Evolutionary conservation across 202 grass and related monocot genomes (phyloP), one percentile per base, ranked within the genome.

Genomic region (Musa balbisiana): DNA sequence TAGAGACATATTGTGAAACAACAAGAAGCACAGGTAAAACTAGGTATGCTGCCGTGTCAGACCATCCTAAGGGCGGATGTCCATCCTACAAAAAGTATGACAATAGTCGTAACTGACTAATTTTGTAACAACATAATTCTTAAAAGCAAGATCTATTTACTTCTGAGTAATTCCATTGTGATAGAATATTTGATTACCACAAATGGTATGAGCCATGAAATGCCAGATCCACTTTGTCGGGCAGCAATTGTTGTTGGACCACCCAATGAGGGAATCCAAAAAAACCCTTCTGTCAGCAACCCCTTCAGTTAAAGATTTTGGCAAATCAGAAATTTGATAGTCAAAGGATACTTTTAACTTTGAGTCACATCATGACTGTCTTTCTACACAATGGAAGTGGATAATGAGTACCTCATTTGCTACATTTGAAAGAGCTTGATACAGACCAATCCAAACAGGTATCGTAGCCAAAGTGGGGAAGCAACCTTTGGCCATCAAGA

Each of bases 131-230:
- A 22, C 52, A 62, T 69, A 50, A 73, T 15, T 29, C 9, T 73
- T 66, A 59, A 33, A 75, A 78, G 58, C 29, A 9, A 27, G 51
- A 51, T 51, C 33, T 43, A 43, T 43, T 43, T 43, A 43, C 33
- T 43, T 43, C 5, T 43, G 33, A 43, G 20, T 62, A 21, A 62
- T 17, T 62, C 58, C 20, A 15, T 62, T 19, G 58, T 62, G 16
- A 19, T 8, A 1, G 10, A 3, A 67, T 11, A 11, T 67, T 14
- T 27, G 14, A 87, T 80, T 97, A 97, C 93, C 93, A 93, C 87
- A 84, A 97, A 97, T 74, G 93, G 90, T 73, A 97, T 79, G 78
- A 97, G 90, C 90, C 93, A 97, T 13, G 93, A 93, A 97, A 91
- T 91, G 49, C 90, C 93, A 79, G 90, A 71, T 62, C 93, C 93